A percentile compares a stretch with the other conserved stretches of the same genome.
Evolutionary conservation across 2,329 filamentous ascomycete species (phyloP).

Genomic region (Fusarium redolens): DNA sequence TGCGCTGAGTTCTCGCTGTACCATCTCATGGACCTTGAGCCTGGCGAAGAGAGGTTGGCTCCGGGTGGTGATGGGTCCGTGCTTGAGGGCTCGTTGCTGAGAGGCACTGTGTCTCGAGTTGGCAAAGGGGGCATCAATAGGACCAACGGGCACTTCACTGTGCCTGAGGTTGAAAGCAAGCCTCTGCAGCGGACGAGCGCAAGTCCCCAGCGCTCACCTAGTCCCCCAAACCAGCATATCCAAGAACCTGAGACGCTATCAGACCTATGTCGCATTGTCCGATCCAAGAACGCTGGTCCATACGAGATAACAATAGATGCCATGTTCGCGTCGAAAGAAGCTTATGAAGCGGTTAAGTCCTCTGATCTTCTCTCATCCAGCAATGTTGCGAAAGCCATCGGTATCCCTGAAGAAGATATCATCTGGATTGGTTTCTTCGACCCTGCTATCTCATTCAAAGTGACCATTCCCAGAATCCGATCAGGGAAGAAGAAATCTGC

Average conservation of each 20-base stretch:
- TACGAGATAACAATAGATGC: slow-evolving; percentile 65
- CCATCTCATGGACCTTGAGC: slow-evolving; percentile 58
- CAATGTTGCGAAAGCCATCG: slow-evolving; percentile 40
- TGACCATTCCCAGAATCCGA: slow-evolving; percentile 25
- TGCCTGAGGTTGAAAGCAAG: neutral
- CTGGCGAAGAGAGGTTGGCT: slow-evolving; percentile 37
- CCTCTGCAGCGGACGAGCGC: neutral
- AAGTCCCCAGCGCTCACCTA: neutral
- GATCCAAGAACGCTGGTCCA: slow-evolving; percentile 59
- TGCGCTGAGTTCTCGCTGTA: slow-evolving; percentile 60
- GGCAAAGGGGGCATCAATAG: neutral
- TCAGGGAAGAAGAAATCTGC: slow-evolving; percentile 27
- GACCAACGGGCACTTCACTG: neutral
- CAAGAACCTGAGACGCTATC: slow-evolving; percentile 23
- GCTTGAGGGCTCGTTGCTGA: neutral
- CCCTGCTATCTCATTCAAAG: slow-evolving; percentile 60
- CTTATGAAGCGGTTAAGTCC: slow-evolving; percentile 44
- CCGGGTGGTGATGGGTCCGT: rapidly evolving
- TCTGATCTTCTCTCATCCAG: slow-evolving; percentile 15
- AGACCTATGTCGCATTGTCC: slow-evolving; percentile 55
- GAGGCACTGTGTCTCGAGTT: neutral
- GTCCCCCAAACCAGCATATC: rapidly evolving
- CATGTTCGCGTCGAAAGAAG: slow-evolving; percentile 54
- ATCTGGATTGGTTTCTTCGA: slow-evolving; percentile 57
- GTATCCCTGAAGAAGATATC: slow-evolving; percentile 44